Base-by-base conservation (phyloP, 2,329 filamentous ascomycete species). In the Venturia effusa region DNA sequence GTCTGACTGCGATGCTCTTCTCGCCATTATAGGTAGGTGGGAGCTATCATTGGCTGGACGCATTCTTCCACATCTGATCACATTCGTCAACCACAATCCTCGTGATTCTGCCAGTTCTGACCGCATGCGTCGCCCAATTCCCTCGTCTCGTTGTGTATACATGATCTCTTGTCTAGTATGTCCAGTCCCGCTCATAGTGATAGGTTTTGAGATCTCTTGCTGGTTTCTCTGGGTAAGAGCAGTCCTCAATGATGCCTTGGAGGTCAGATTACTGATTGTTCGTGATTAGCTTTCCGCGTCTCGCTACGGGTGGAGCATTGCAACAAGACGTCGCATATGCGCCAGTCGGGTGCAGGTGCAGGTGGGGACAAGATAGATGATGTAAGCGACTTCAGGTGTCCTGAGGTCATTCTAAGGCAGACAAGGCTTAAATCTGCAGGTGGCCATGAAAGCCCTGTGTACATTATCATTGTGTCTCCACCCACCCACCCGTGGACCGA, bases 31-130 rank as follows among this genome's bases (percentile, higher is more conserved):
- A 79, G n/a, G n/a, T n/a, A n/a, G n/a, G n/a, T n/a, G n/a, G 60
- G 88, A 90, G 74, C 83, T 90, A 27, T 85, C 87, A 0, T 71
- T 79, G 57, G 81, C 90, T 61, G 88, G 88, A 2, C 80, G 88
- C 7, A 89, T 86, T 68, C 83, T 84, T 0, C 82, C 87, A 6
- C 90, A 90, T 72, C 81, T 88, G 41, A 71, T 83, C 67, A 87
- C 86, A 11, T 87, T 90, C 76, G 81, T 82, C 65, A 76, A n/a
- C n/a, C n/a, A n/a, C n/a, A n/a, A n/a, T 90, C 34, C 90, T 89
- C 71, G 83, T 88, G 60, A 80, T 89, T 66, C 73, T 90, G 13
- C 84, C 81, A 6, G 80, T 90, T 19, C 86, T 87, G 0, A 83
- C 86, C 0, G 84, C 85, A 0, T 72, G 89, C 0, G 84, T 84